A percentile compares a stretch with the other conserved stretches of the same genome.
Evolutionary conservation across 805 yeast species (phyloP).

Genomic region (Priceomyces carsonii): DNA sequence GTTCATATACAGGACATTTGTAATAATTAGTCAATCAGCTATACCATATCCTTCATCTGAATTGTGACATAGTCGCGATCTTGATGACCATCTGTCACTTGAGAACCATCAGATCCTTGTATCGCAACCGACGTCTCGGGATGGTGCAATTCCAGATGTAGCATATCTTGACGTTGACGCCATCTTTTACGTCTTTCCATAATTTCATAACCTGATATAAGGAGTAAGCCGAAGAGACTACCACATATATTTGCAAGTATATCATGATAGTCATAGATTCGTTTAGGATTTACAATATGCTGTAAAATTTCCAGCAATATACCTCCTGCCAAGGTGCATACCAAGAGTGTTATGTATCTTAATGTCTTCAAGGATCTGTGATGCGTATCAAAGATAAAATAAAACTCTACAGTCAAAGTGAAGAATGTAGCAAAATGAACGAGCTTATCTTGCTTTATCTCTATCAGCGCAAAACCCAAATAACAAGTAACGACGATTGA

Average conservation of each 20-base stretch:
- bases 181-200: constrained; percentile 4
- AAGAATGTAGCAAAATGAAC: constrained; percentile 51
- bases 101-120: too few species aligned
- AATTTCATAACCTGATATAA: constrained; percentile 11
- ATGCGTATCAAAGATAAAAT: constrained; percentile 41
- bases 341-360: constrained; percentile 34
- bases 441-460: constrained; percentile 50
- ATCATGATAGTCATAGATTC: constrained; percentile 53
- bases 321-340: constrained; percentile 50
- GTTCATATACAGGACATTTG: too few species aligned
- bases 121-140: too few species aligned
- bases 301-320: constrained; percentile 55
- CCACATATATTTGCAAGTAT: constrained; percentile 39
- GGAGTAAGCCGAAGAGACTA: constrained; percentile 25
- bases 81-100: neutral
- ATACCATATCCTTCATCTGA: constrained; percentile 19
- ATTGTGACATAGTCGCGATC: constrained; percentile 21
- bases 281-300: constrained; percentile 40
- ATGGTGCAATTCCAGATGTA: neutral
- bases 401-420: constrained; percentile 49
- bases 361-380: constrained; percentile 26
- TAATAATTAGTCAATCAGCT: too few species aligned
- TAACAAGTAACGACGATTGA: constrained; percentile 37
- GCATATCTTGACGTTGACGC: neutral
- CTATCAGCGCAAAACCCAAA: constrained; percentile 52